Base-by-base conservation (phyloP, 2,329 filamentous ascomycete genomes). In the Akanthomyces lecanii region DNA sequence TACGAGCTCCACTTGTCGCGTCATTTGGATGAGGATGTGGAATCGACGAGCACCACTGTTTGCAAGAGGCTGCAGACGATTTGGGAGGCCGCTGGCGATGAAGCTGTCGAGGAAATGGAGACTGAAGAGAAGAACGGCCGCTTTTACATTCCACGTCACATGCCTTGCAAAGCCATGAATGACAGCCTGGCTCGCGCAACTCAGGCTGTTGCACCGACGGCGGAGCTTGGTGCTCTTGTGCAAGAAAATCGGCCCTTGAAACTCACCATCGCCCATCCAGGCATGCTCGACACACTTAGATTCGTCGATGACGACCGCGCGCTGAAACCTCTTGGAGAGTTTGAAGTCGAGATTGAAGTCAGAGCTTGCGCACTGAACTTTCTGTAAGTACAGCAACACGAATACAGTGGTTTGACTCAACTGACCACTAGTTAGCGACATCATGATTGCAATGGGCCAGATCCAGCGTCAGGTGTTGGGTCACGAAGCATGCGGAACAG, bases 301-400 rank as follows among this genome's bases (percentile, higher is more conserved):
- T 75, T 74, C 61, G 64, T 36, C n/a, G 68, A 71, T 3, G 71
- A 75, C 42, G 66, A 36, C 66, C 11, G 54, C 63, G 14, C 33
- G 10, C 33, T 36, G 33, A 7, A 36, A 11, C 33, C 33, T 2
- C 33, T 36, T 36, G 33, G 33, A 36, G 33, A 36, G 33, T 36
- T 36, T 36, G 66, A 71, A 12, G 63, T 77, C n/a, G 72, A 77
- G 61, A 67, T 77, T 14, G 65, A 73, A 28, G 56, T 69, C 2
- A 67, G 68, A 57, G 72, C 74, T 1, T 55, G 52, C 23, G 52
- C 14, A 21, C 14, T 55, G 52, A 55, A 55, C 33, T 55, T 55
- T 21, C 18, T 40, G 52, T 55, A 55, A 55, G 52, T 50, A 21
- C 14, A 50, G 5, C 16, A 40, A 16, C 36, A 40, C n/a, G 7